Percentiles rank a stretch among this genome's conserved stretches.
These are phyloP conservation scores for Zasmidium cellare DNA, from an alignment of 2,329 filamentous ascomycete species.

Conservation along the genomic window DNA sequence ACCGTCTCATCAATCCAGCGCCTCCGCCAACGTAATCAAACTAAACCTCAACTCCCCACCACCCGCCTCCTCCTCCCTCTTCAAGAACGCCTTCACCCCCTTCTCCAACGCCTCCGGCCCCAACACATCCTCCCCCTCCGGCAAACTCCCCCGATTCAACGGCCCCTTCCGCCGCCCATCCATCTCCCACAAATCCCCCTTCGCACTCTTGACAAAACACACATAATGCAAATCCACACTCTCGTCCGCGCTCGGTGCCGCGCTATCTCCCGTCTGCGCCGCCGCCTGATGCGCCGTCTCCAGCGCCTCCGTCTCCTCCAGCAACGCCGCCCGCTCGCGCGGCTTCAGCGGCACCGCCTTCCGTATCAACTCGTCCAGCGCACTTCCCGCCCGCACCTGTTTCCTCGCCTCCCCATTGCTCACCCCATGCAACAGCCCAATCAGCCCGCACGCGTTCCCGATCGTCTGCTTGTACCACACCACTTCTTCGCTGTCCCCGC, in stretches of 20 bases:
- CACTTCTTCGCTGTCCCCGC: slow-evolving; percentile 71
- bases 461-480: slow-evolving; percentile 97
- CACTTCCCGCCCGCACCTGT: slow-evolving; percentile 59
- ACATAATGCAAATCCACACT: slow-evolving; percentile 94
- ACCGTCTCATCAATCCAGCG: slow-evolving; percentile 48
- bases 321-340: slow-evolving; percentile 64
- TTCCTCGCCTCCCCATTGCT: slow-evolving; percentile 71
- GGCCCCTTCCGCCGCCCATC: slow-evolving; percentile 75
- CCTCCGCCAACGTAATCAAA: slow-evolving; percentile 59
- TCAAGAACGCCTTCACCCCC: slow-evolving; percentile 64
- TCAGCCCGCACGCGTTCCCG: slow-evolving; percentile 86
- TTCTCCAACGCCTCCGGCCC: slow-evolving; percentile 72
- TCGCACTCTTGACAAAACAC: slow-evolving; percentile 78
- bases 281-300: slow-evolving; percentile 77
- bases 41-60: slow-evolving; percentile 64
- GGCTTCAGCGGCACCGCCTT: slow-evolving; percentile 71
- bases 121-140: slow-evolving; percentile 49
- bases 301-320: slow-evolving; percentile 75
- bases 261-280: slow-evolving; percentile 74
- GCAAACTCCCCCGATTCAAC: slow-evolving; percentile 58
- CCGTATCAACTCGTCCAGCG: slow-evolving; percentile 65
- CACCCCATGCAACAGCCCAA: slow-evolving; percentile 81
- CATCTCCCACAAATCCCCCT: slow-evolving; percentile 72
- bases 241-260: slow-evolving; percentile 74
- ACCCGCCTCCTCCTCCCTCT: slow-evolving; percentile 54